Base-by-base conservation (phyloP, 805 yeast genomes). In the Zygosaccharomyces lentus region DNA sequence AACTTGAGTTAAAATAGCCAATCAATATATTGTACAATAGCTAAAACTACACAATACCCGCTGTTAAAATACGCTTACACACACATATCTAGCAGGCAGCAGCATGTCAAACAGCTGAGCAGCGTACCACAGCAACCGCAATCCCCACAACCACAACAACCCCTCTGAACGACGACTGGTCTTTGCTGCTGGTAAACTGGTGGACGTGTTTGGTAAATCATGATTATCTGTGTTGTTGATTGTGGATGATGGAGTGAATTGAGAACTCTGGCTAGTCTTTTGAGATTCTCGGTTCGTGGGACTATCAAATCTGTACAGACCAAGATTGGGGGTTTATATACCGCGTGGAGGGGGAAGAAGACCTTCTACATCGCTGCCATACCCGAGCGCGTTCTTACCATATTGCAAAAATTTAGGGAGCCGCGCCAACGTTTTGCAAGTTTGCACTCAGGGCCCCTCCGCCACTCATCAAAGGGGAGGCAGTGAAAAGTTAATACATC, bases 41-140 rank as follows among this genome's bases (percentile, higher is more conserved):
- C 13, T 6, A 16, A 19, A 3, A 19, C 23, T 34, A 7, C 37
- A 6, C 23, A 7, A 13, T 34, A 16, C 27, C n/a, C 4, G n/a
- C n/a, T 26, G 29, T 6, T 9, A 4, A 3, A 3, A 26, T 26
- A 12, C n/a, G 10, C 29, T 26, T 8, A 26, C 4, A 37, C 13
- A 13, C 41, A 38, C 34, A 38, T 30, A 23, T 38, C 41, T 15
- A 27, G 25, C 13, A 38, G 34, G 24, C 41, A 38, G 24, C 41
- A 38, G 23, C 34, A 38, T 9, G 41, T 31, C 24, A 38, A 12
- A 17, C 29, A 27, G 24, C 41, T 27, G 24, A 30, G 31, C 7
- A 38, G n/a, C 8, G 41, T 38, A 13, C 41, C 41, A 15, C 41
- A 38, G 12, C 26, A 38, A 10, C 41, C 41, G 34, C 34, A 38